Evolutionary conservation across 2,329 filamentous ascomycete genomes (phyloP).

Genomic region (Allantophomopsis lycopodina): DNA sequence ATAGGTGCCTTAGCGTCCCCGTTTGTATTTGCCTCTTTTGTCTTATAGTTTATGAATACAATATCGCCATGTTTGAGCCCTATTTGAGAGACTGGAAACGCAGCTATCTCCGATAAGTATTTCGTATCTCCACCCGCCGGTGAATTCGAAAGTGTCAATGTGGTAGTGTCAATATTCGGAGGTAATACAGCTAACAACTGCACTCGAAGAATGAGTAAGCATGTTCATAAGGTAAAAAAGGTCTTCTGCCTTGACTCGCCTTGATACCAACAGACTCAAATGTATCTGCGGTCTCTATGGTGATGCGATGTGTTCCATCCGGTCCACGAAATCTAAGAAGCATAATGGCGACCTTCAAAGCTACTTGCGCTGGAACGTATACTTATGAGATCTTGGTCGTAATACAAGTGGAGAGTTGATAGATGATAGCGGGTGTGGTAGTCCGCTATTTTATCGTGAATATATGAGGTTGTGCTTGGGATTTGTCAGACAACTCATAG

Average conservation of each 20-base stretch:
- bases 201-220: background rate
- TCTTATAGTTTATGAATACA: constrained; percentile 72
- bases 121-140: constrained; percentile 45
- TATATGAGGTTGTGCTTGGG: too few relatives aligned
- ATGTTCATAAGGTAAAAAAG: too few relatives aligned
- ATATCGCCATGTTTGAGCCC: constrained; percentile 74
- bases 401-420: too few relatives aligned
- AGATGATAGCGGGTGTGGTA: too few relatives aligned
- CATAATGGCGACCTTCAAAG: constrained; percentile 32
- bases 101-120: constrained; percentile 40
- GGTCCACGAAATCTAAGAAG: constrained; percentile 79
- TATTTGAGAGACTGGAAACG: constrained; percentile 41
- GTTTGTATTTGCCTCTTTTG: constrained; percentile 32
- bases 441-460: too few relatives aligned
- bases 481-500: too few relatives aligned
- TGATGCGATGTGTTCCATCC: constrained; percentile 84
- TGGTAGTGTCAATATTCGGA: constrained; percentile 42
- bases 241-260: too few relatives aligned
- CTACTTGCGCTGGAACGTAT: too few relatives aligned
- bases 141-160: constrained; percentile 47
- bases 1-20: constrained; percentile 21
- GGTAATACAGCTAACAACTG: constrained; percentile 47
- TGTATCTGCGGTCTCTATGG: constrained; percentile 57
- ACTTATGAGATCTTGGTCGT: too few relatives aligned
- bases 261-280: constrained; percentile 45